phyloP scores from a whole-genome alignment of 140 eudicot genomes.

The Senecio squalidus region DNA sequence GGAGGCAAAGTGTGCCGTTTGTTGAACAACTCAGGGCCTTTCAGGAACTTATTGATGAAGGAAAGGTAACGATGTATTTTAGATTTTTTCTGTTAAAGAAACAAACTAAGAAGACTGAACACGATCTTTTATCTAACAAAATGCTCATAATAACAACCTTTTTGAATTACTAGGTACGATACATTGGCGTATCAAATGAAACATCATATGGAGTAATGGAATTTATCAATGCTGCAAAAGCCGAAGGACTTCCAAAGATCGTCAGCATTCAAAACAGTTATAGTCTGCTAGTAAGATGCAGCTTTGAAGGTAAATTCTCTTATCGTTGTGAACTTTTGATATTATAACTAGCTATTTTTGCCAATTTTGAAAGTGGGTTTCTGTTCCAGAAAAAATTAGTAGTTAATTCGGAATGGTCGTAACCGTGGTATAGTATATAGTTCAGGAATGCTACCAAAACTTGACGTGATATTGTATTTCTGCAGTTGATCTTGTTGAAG shows the following conservation, averaged over 20 bases:
- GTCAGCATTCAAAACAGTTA: constrained; percentile 96
- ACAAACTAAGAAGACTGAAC: no score
- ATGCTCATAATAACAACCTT: background rate
- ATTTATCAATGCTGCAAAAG: constrained; percentile 87
- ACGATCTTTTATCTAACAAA: no score
- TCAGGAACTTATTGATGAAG: constrained; percentile 83
- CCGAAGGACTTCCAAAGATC: constrained; percentile 79
- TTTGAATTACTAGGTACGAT: constrained; percentile 59
- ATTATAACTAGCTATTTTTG: background rate
- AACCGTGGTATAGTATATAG: no score
- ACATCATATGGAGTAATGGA: constrained; percentile 99
- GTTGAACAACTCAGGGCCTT: constrained; percentile 84
- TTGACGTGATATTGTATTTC: constrained; percentile 6
- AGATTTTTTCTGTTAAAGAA: background rate
- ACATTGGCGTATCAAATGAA: constrained; percentile 97
- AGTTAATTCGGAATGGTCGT: no score
- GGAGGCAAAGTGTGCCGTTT: constrained; percentile 85
- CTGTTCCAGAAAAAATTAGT: no score
- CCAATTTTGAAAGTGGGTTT: no score
- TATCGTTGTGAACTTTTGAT: constrained; percentile 7
- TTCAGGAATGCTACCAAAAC: background rate
- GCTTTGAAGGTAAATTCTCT: constrained; percentile 63
- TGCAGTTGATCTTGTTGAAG: constrained; percentile 97
- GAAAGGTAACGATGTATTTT: constrained; percentile 50
- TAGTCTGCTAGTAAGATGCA: constrained; percentile 72